Conservation (phyloP, 1,284 basidiomycete species). For the Entoloma clypeatum region DNA sequence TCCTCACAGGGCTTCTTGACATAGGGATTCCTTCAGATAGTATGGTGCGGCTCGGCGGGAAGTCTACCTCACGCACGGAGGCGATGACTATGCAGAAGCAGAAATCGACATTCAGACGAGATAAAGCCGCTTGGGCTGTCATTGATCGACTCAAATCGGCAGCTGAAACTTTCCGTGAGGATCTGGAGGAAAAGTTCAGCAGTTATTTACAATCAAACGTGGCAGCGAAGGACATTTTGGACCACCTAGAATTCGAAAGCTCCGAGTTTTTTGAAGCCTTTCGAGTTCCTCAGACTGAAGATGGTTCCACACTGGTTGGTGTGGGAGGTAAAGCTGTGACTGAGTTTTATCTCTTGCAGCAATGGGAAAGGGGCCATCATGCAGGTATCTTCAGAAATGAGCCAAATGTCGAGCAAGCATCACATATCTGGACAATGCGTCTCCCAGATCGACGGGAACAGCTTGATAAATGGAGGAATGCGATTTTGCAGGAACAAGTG, state of each 20-base stretch:
- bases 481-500: conserved; percentile 36
- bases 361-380: conserved; percentile 42
- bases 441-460: conserved; percentile 27
- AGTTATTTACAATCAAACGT: conserved; percentile 26
- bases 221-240: conserved; percentile 31
- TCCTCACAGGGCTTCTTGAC: conserved; percentile 54
- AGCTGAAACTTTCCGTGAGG: conserved; percentile 20
- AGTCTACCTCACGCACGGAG: conserved; percentile 44
- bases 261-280: conserved; percentile 46
- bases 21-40: conserved; percentile 47
- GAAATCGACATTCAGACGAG: conserved; percentile 17
- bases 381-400: conserved; percentile 38
- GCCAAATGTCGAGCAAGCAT: conserved; percentile 23
- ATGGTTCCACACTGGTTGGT: conserved; percentile 43
- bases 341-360: conserved; percentile 40
- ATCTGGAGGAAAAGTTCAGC: conserved; percentile 32
- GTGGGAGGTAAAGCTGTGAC: conserved; percentile 33
- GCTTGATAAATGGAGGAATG: conserved; percentile 38
- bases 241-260: conserved; percentile 44
- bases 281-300: conserved; percentile 34
- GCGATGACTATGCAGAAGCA: conserved; percentile 39
- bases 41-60: conserved; percentile 55
- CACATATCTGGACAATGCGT: conserved; percentile 45
- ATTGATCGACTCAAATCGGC: conserved; percentile 36
- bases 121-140: conserved; percentile 33